Percentiles rank a stretch among this genome's conserved stretches.
Evolutionary conservation across 257 asterid species (phyloP).

Genomic region (Solanum etuberosum): DNA sequence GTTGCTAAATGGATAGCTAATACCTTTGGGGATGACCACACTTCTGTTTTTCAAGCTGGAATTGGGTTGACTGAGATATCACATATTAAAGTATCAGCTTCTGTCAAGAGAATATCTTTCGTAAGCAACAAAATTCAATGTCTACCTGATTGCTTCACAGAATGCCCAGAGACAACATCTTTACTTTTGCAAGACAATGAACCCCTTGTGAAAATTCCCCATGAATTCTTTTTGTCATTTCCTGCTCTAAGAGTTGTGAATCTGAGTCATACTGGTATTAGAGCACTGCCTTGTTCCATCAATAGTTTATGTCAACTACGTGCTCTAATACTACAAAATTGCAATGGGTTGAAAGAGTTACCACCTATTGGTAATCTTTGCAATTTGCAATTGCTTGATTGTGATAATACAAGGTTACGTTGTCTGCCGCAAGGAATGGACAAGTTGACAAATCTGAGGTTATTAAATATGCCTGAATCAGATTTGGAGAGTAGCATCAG

Average conservation of each 20-base stretch:
- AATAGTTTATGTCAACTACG: neutral
- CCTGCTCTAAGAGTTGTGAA: neutral
- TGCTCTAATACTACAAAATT: neutral
- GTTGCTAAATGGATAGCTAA: no score
- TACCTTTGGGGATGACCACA: no score
- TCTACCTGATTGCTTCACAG: fast-evolving
- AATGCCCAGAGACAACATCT: neutral
- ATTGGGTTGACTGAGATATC: no score
- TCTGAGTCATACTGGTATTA: neutral
- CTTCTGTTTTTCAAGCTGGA: no score
- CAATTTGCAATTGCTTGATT: constrained; percentile 6
- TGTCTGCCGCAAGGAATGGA: neutral
- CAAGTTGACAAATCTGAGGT: neutral
- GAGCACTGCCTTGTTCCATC: constrained; percentile 2
- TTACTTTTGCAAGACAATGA: neutral
- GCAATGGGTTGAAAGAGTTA: neutral
- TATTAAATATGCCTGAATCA: neutral
- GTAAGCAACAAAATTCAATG: fast-evolving
- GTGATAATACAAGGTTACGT: neutral
- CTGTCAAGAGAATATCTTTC: no score
- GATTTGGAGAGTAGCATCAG: fast-evolving
- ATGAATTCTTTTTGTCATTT: neutral
- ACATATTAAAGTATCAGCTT: no score
- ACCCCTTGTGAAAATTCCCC: neutral
- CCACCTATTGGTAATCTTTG: constrained; percentile 2